Percentiles rank a stretch among this genome's conserved stretches.
phyloP scores from a whole-genome alignment of 805 yeast genomes.

The Brettanomyces sp. region DNA sequence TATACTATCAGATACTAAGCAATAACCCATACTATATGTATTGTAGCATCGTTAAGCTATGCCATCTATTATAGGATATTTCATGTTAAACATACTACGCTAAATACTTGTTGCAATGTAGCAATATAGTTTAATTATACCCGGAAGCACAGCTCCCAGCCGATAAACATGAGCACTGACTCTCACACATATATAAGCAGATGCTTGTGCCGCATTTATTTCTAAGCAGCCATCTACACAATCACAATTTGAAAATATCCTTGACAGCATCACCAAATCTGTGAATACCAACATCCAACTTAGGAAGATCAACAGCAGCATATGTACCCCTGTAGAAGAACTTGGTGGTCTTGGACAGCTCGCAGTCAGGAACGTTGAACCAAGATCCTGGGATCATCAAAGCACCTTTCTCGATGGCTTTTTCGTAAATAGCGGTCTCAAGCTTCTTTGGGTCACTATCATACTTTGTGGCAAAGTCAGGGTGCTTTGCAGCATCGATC shows the following conservation, averaged over 20 bases:
- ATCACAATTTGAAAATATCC: constrained; percentile 39
- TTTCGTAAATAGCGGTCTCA: constrained; percentile 55
- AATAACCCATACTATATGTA: too few species aligned
- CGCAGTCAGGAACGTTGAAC: constrained; percentile 54
- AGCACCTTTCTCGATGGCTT: constrained; percentile 49
- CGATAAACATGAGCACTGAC: too few species aligned
- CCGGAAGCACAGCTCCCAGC: too few species aligned
- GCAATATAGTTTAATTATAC: too few species aligned
- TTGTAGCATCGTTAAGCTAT: too few species aligned
- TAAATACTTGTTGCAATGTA: too few species aligned
- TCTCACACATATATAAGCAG: too few species aligned
- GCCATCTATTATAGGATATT: too few species aligned
- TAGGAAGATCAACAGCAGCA: constrained; percentile 72
- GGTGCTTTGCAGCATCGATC: constrained; percentile 74
- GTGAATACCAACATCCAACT: constrained; percentile 50
- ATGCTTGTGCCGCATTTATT: too few species aligned
- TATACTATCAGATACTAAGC: too few species aligned
- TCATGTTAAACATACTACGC: too few species aligned
- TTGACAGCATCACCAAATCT: constrained; percentile 59
- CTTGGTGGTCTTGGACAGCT: constrained; percentile 31
- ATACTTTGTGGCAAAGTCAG: constrained; percentile 51
- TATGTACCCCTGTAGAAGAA: constrained; percentile 82
- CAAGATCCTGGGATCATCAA: constrained; percentile 78
- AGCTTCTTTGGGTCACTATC: constrained; percentile 53
- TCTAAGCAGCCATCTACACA: background rate